Evolutionary conservation across 495 filamentous ascomycete genomes (phyloP).

Genomic region (Pseudoneurospora amorphoporcata): DNA sequence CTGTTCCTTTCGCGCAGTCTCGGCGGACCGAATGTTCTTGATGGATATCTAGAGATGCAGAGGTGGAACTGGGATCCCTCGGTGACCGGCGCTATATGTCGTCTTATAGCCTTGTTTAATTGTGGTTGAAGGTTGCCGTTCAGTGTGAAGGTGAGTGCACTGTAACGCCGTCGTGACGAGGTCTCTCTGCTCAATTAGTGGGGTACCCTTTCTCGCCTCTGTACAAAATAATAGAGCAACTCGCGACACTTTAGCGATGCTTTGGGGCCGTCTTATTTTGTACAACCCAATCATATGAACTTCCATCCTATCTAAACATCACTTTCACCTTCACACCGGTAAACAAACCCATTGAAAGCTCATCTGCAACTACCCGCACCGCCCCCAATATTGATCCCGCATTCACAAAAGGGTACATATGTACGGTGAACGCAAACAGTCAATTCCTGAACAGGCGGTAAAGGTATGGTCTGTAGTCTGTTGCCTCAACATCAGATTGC

Average conservation of each 20-base stretch:
- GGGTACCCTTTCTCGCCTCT: background rate
- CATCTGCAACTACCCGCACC: background rate
- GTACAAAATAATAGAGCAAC: background rate
- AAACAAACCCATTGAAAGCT: background rate
- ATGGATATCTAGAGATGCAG: background rate
- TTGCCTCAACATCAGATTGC: background rate
- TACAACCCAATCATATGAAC: background rate
- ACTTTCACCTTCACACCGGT: background rate
- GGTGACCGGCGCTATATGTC: background rate
- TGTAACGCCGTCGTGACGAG: background rate
- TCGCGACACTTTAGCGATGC: background rate
- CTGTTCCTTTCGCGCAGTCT: background rate
- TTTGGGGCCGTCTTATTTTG: background rate
- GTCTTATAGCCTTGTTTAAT: background rate
- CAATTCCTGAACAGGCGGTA: background rate
- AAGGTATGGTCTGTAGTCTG: background rate
- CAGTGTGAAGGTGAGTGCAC: background rate
- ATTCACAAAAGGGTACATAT: background rate
- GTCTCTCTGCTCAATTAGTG: background rate
- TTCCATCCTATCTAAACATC: background rate
- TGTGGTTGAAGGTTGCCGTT: background rate
- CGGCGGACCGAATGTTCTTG: background rate
- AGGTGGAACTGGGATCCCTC: background rate
- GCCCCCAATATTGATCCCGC: background rate
- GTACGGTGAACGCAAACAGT: background rate